A percentile compares a stretch with the other conserved stretches of the same genome.
Evolutionary conservation across 2,329 filamentous ascomycete genomes (phyloP).

Genomic region (Fusarium goolgardi): DNA sequence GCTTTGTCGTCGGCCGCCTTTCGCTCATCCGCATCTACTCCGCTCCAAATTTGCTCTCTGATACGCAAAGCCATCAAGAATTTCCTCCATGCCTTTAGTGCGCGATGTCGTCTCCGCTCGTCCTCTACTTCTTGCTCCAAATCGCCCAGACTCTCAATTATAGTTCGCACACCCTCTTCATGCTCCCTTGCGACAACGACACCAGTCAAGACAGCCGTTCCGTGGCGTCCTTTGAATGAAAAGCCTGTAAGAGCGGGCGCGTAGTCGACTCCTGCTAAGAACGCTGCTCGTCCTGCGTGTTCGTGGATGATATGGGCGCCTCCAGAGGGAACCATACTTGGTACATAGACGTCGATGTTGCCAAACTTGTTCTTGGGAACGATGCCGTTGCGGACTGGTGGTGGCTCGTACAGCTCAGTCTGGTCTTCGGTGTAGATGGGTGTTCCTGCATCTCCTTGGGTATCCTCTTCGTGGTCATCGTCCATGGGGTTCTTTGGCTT

Average conservation of each 20-base stretch:
- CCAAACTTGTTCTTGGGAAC: conserved; percentile 93
- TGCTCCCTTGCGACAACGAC: conserved; percentile 80
- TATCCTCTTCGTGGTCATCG: conserved; percentile 48
- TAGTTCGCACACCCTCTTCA: conserved; percentile 75
- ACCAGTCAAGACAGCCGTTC: conserved; percentile 84
- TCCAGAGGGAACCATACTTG: conserved; percentile 88
- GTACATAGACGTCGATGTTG: conserved; percentile 93
- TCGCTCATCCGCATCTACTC: conserved; percentile 62
- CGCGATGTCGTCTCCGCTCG: conserved; percentile 78
- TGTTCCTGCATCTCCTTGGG: conserved; percentile 56
- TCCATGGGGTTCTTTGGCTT: conserved; percentile 45
- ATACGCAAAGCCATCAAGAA: conserved; percentile 84
- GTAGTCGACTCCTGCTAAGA: conserved; percentile 82
- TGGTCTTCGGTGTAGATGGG: conserved; percentile 72
- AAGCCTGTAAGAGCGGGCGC: conserved; percentile 93
- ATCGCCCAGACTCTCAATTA: conserved; percentile 75
- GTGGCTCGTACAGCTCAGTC: conserved; percentile 79
- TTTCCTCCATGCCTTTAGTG: conserved; percentile 73
- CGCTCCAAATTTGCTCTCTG: conserved; percentile 75
- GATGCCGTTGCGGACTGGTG: conserved; percentile 77
- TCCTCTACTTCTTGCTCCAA: conserved; percentile 72
- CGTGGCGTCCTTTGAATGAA: conserved; percentile 84
- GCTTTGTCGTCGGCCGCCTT: conserved; percentile 54
- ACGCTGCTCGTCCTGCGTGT: conserved; percentile 76
- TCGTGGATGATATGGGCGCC: conserved; percentile 76